These are phyloP conservation scores for Hypoxylon sp. DNA, from an alignment of 2,329 filamentous ascomycete genomes.

Conservation along the genomic window DNA sequence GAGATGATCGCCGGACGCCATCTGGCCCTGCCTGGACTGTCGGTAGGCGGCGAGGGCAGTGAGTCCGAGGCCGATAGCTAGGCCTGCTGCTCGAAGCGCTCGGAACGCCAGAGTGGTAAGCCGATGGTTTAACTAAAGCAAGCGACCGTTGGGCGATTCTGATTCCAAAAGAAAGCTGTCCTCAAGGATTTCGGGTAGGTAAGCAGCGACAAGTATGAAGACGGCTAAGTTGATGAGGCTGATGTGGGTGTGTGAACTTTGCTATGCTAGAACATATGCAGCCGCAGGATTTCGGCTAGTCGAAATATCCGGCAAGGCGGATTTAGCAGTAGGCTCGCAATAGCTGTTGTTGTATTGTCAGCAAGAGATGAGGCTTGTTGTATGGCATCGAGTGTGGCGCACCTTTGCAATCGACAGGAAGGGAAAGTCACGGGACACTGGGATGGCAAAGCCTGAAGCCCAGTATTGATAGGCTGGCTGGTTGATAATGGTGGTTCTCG, in stretches of 20 bases:
- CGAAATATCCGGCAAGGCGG: constrained; percentile 33
- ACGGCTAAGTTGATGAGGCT: constrained; percentile 31
- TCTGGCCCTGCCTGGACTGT: constrained; percentile 59
- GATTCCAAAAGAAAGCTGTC: constrained; percentile 1
- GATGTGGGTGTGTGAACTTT: constrained; percentile 20
- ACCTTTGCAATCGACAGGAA: constrained; percentile 20
- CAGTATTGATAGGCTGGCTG: constrained; percentile 3
- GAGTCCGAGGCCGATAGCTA: constrained; percentile 72
- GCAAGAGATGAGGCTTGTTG: constrained; percentile 19
- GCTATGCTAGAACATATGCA: constrained; percentile 27
- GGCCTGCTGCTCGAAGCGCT: constrained; percentile 67
- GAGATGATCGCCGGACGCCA: constrained; percentile 62
- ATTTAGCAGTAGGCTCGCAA: constrained; percentile 34
- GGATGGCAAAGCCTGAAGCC: background rate
- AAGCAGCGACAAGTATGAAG: constrained; percentile 18
- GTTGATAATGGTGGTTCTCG: background rate
- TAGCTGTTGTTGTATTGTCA: constrained; percentile 27
- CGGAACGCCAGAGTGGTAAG: constrained; percentile 68
- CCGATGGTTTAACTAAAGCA: constrained; percentile 44
- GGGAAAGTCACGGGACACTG: constrained; percentile 12
- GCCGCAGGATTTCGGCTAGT: constrained; percentile 24
- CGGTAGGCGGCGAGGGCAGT: constrained; percentile 70
- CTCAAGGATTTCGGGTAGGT: constrained; percentile 8
- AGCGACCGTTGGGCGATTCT: constrained; percentile 11
- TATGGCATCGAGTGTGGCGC: constrained; percentile 15